Evolutionary conservation across 2,329 filamentous ascomycete species (phyloP).

Genomic region (Phyllosticta citribraziliensis): DNA sequence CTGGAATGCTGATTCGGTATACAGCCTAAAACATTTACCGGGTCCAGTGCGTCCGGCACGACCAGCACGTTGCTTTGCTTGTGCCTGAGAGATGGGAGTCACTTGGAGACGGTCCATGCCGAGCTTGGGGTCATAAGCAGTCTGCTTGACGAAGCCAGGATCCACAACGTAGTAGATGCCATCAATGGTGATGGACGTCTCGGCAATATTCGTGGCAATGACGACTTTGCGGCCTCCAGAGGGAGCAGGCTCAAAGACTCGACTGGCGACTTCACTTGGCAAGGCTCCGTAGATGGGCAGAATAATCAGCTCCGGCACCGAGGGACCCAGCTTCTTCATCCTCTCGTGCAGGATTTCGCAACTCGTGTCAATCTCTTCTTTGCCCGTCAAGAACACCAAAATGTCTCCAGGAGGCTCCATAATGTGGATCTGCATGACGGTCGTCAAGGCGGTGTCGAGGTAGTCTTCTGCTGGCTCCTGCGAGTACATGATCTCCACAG

Average conservation of each 20-base stretch:
- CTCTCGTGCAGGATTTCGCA: constrained; percentile 89
- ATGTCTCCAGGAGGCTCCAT: constrained; percentile 90
- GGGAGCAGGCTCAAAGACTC: constrained; percentile 89
- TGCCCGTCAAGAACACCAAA: constrained; percentile 89
- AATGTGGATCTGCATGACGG: constrained; percentile 96
- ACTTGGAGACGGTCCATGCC: constrained; percentile 97
- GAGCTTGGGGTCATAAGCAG: constrained; percentile 90
- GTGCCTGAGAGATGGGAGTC: constrained; percentile 91
- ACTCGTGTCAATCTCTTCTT: constrained; percentile 93
- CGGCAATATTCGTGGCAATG: constrained; percentile 96
- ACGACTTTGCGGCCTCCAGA: constrained; percentile 83
- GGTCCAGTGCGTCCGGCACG: constrained; percentile 90
- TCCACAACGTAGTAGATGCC: constrained; percentile 97
- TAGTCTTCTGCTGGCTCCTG: constrained; percentile 94
- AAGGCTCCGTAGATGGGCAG: constrained; percentile 93
- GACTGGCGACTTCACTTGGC: constrained; percentile 85
- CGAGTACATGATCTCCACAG: constrained; percentile 92
- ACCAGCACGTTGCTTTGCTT: constrained; percentile 88
- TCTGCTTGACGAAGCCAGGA: constrained; percentile 95
- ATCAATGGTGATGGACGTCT: constrained; percentile 96
- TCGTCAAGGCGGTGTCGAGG: constrained; percentile 84
- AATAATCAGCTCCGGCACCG: constrained; percentile 84
- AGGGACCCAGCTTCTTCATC: constrained; percentile 89
- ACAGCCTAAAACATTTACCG: constrained; percentile 90
- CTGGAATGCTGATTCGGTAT: constrained; percentile 91